These are phyloP conservation scores for Serendipita sp. DNA, from an alignment of 1,284 basidiomycete genomes.

Conservation along the genomic window DNA sequence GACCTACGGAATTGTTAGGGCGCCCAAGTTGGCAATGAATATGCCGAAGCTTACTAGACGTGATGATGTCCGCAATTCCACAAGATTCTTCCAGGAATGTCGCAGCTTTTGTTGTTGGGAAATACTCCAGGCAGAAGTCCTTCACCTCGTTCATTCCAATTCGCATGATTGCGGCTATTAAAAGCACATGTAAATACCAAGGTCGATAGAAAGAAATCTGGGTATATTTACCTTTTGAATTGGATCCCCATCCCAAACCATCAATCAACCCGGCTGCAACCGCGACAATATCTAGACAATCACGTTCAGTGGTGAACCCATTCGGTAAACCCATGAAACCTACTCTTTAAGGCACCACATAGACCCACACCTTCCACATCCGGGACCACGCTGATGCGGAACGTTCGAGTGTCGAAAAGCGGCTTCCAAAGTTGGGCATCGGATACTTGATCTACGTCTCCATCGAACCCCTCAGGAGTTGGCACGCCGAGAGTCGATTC, in stretches of 20 bases:
- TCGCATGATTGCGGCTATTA: slow-evolving; percentile 32
- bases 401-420: slow-evolving; percentile 26
- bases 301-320: background rate
- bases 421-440: slow-evolving; percentile 24
- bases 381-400: slow-evolving; percentile 26
- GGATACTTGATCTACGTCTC: slow-evolving; percentile 10
- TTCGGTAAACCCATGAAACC: background rate
- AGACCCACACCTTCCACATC: slow-evolving; percentile 31
- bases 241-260: slow-evolving; percentile 29
- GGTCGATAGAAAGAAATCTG: background rate
- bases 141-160: slow-evolving; percentile 36
- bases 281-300: slow-evolving; percentile 24
- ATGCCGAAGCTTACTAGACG: slow-evolving; percentile 16
- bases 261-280: slow-evolving; percentile 31
- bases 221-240: slow-evolving; percentile 29
- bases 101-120: slow-evolving; percentile 32
- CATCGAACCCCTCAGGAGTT: slow-evolving; percentile 18
- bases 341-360: slow-evolving; percentile 30
- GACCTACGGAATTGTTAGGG: slow-evolving; percentile 16
- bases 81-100: slow-evolving; percentile 36
- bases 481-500: slow-evolving; percentile 43
- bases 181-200: background rate
- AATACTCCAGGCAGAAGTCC: slow-evolving; percentile 37
- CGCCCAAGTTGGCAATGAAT: background rate
- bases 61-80: slow-evolving; percentile 47